Evolutionary conservation across 257 asterid species (phyloP).

Genomic region (Catharanthus roseus): DNA sequence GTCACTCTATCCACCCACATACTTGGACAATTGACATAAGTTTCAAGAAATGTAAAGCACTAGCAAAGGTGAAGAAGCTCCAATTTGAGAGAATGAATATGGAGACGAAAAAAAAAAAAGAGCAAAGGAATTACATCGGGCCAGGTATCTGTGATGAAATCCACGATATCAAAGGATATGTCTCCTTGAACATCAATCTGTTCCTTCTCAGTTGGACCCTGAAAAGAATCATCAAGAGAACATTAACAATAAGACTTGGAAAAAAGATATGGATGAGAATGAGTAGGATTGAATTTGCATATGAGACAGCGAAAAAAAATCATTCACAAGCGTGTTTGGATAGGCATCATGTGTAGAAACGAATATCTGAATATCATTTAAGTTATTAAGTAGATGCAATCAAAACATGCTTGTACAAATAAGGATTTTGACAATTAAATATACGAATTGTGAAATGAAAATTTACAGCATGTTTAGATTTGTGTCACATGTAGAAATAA

Average conservation of each 20-base stretch:
- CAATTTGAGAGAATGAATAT: neutral
- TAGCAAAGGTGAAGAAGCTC: neutral
- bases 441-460: neutral
- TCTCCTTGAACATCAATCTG: constrained; percentile 99
- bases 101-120: constrained; percentile 15
- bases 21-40: neutral
- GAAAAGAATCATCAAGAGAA: constrained; percentile 20
- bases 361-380: neutral
- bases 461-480: neutral
- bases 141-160: constrained; percentile 93
- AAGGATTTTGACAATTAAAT: neutral
- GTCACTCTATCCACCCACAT: neutral
- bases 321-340: neutral
- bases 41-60: neutral
- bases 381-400: neutral
- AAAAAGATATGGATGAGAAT: neutral
- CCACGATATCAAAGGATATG: constrained; percentile 90
- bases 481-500: neutral
- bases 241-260: constrained; percentile 8
- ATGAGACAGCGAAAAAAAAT: too few species aligned
- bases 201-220: constrained; percentile 99
- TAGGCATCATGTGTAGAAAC: neutral
- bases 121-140: constrained; percentile 56
- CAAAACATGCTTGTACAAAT: neutral
- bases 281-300: neutral